Percentiles rank a stretch among this genome's conserved stretches.
These are phyloP conservation scores for Cocos nucifera DNA, from an alignment of 176 grass and related monocot species.

Conservation along the genomic window DNA sequence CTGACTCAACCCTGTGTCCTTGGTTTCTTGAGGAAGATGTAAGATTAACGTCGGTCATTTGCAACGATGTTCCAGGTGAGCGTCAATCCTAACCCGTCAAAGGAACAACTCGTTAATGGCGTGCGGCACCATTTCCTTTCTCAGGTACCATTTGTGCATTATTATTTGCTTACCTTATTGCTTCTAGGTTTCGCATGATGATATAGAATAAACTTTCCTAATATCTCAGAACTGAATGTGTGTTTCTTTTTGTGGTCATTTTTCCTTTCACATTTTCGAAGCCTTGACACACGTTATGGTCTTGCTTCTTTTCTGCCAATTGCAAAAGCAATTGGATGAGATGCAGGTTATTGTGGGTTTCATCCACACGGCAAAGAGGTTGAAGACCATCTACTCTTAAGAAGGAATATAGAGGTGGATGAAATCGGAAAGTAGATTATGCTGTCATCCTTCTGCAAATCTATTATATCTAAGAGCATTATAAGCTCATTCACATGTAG, in stretches of 20 bases:
- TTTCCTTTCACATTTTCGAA: no score
- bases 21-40: not conserved
- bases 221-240: no score
- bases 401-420: no score
- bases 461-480: no score
- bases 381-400: slow-evolving; percentile 30
- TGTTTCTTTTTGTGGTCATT: no score
- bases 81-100: slow-evolving; percentile 62
- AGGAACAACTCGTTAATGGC: slow-evolving; percentile 53
- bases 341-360: slow-evolving; percentile 68
- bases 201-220: no score
- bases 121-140: slow-evolving; percentile 74
- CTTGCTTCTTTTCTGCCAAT: not conserved
- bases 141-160: slow-evolving; percentile 29
- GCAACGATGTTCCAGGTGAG: slow-evolving; percentile 35
- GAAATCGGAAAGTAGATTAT: no score
- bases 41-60: not conserved
- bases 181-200: no score
- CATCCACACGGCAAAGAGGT: slow-evolving; percentile 50
- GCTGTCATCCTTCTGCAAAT: no score
- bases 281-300: no score
- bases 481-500: no score
- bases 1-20: not conserved
- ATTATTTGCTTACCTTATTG: no score
- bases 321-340: slow-evolving; percentile 63